Evolutionary conservation across 1,284 basidiomycete genomes (phyloP).

Genomic region (Meira nashicola): DNA sequence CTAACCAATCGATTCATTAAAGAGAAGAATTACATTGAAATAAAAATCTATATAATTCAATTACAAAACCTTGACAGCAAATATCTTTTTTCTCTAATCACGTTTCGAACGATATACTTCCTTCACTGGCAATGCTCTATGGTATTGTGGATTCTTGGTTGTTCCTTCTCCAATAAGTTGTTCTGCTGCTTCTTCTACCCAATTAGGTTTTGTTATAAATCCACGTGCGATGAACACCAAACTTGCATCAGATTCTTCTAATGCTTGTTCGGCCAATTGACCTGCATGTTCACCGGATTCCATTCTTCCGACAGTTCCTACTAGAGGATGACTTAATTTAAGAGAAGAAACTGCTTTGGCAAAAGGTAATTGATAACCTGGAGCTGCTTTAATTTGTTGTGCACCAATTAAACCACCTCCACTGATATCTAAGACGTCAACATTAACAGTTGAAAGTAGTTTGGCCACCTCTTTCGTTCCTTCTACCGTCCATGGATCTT

Average conservation of each 20-base stretch:
- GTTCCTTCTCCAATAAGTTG: slow-evolving; percentile 24
- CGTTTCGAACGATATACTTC: no score
- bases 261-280: slow-evolving; percentile 33
- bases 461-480: slow-evolving; percentile 34
- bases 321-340: slow-evolving; percentile 26
- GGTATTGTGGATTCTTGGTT: slow-evolving; percentile 39
- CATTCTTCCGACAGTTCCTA: slow-evolving; percentile 45
- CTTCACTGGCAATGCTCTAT: slow-evolving; percentile 16
- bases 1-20: no score
- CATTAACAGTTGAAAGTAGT: slow-evolving; percentile 32
- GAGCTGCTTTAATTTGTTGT: slow-evolving; percentile 30
- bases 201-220: slow-evolving; percentile 37
- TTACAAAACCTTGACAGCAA: no score
- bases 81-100: no score
- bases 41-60: no score
- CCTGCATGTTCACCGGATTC: slow-evolving; percentile 33
- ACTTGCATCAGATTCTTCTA: slow-evolving; percentile 30
- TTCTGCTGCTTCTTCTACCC: slow-evolving; percentile 30
- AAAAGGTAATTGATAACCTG: slow-evolving; percentile 44
- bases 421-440: slow-evolving; percentile 46
- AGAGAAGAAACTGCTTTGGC: slow-evolving; percentile 27
- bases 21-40: no score
- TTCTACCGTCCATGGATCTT: slow-evolving; percentile 38
- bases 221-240: slow-evolving; percentile 39
- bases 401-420: slow-evolving; percentile 37